Conservation (phyloP, 2,329 filamentous ascomycete genomes). For the Daldinia sp. region DNA sequence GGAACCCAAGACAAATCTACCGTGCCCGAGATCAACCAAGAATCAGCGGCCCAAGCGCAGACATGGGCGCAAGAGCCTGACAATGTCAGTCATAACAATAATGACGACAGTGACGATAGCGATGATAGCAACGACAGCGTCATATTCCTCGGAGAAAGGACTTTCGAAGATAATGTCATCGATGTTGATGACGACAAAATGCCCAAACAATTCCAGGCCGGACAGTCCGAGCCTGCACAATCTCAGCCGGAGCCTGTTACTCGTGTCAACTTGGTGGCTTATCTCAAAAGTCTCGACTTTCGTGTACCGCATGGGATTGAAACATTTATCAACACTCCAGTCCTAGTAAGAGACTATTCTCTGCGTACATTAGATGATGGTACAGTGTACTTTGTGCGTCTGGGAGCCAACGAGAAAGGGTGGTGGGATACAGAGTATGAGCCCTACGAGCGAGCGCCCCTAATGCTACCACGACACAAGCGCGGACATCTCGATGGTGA, state of each 20-base stretch:
- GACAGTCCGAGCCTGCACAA: not conserved
- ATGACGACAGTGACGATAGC: not conserved
- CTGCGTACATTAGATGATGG: not conserved
- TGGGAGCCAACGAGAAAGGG: not conserved
- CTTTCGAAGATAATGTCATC: not conserved
- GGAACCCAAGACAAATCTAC: not conserved
- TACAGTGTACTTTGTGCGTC: not conserved
- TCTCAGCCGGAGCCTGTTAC: not conserved
- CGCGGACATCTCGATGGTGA: not conserved
- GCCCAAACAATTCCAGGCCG: too few relatives aligned
- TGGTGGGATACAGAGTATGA: not conserved
- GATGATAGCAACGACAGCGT: not conserved
- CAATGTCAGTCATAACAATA: too few relatives aligned
- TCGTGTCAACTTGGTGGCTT: not conserved
- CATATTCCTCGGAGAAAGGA: not conserved
- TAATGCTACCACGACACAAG: not conserved
- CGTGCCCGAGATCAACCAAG: not conserved
- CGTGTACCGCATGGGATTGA: not conserved
- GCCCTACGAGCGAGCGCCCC: not conserved
- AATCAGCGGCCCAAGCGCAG: not conserved
- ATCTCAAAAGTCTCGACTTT: slow-evolving; percentile 6
- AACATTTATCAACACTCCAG: not conserved
- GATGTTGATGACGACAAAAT: not conserved
- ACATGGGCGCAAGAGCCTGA: not conserved
- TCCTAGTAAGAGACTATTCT: not conserved